Conservation (phyloP, 768 basidiomycete genomes). For the Tephrocybe sp. region DNA sequence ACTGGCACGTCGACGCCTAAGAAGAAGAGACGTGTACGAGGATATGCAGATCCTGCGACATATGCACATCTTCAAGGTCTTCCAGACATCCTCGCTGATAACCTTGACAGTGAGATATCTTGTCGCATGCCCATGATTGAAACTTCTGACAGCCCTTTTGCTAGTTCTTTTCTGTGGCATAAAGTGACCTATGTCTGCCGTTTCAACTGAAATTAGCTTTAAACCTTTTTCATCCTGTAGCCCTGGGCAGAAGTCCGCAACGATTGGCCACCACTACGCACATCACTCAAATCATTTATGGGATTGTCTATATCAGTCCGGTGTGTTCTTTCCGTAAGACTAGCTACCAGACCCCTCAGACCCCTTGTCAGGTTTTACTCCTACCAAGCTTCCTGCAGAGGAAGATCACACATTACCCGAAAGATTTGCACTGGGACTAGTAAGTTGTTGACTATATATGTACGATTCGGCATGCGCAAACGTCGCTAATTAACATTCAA, state of each 20-base stretch:
- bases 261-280: slow-evolving; percentile 75
- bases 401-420: slow-evolving; percentile 63
- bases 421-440: slow-evolving; percentile 61
- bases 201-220: not conserved
- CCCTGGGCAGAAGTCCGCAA: slow-evolving; percentile 66
- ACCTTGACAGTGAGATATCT: slow-evolving; percentile 51
- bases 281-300: slow-evolving; percentile 84
- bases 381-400: slow-evolving; percentile 43
- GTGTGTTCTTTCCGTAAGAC: slow-evolving; percentile 28
- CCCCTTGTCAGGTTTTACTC: slow-evolving; percentile 49
- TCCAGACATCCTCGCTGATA: slow-evolving; percentile 48
- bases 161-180: slow-evolving; percentile 84
- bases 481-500: slow-evolving; percentile 22
- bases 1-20: slow-evolving; percentile 12
- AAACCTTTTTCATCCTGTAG: slow-evolving; percentile 29
- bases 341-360: not conserved
- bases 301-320: slow-evolving; percentile 65
- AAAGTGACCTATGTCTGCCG: slow-evolving; percentile 47
- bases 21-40: slow-evolving; percentile 30
- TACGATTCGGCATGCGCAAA: not conserved
- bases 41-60: slow-evolving; percentile 48
- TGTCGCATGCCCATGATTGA: not conserved
- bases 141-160: not conserved
- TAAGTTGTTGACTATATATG: slow-evolving; percentile 29
- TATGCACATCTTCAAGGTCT: slow-evolving; percentile 51